phyloP scores from a whole-genome alignment of 1,139 yeast species.

The Pichia sp. region DNA sequence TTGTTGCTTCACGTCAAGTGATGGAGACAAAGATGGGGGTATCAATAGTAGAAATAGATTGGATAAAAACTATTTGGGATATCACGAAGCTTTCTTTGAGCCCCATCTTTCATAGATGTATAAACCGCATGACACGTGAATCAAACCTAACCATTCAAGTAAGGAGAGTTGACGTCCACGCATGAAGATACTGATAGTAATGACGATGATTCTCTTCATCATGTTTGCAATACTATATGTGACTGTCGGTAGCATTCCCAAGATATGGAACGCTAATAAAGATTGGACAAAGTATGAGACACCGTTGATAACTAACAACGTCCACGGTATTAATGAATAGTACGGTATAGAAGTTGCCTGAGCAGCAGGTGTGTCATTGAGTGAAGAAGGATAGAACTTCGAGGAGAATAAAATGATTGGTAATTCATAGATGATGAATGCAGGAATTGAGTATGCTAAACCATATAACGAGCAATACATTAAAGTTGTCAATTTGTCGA shows the following conservation, averaged over 20 bases:
- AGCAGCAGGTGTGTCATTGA: slow-evolving; percentile 3
- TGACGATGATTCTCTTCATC: slow-evolving; percentile 83
- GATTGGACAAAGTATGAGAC: slow-evolving; percentile 81
- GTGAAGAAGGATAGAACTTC: slow-evolving; percentile 22
- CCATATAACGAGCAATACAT: slow-evolving; percentile 84
- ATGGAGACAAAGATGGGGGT: too few relatives aligned
- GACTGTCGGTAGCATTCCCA: slow-evolving; percentile 83
- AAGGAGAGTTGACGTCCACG: slow-evolving; percentile 57
- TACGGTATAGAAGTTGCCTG: slow-evolving; percentile 16
- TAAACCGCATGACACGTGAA: slow-evolving; percentile 38
- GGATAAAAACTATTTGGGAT: background rate
- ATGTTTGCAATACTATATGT: slow-evolving; percentile 89
- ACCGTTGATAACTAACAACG: slow-evolving; percentile 52
- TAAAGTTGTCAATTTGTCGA: slow-evolving; percentile 76
- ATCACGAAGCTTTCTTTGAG: background rate
- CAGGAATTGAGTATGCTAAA: slow-evolving; percentile 70
- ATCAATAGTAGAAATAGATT: too few relatives aligned
- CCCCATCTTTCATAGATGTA: slow-evolving; percentile 79
- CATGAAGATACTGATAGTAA: slow-evolving; percentile 77
- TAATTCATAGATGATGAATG: slow-evolving; percentile 70
- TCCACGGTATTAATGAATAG: slow-evolving; percentile 30
- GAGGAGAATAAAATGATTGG: slow-evolving; percentile 19
- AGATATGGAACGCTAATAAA: slow-evolving; percentile 80
- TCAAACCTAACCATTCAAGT: slow-evolving; percentile 61
- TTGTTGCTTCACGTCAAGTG: too few relatives aligned